A percentile compares a stretch with the other conserved stretches of the same genome.
These are phyloP conservation scores for Sedum album DNA, from an alignment of 164 flowering plant genomes.

Conservation along the genomic window DNA sequence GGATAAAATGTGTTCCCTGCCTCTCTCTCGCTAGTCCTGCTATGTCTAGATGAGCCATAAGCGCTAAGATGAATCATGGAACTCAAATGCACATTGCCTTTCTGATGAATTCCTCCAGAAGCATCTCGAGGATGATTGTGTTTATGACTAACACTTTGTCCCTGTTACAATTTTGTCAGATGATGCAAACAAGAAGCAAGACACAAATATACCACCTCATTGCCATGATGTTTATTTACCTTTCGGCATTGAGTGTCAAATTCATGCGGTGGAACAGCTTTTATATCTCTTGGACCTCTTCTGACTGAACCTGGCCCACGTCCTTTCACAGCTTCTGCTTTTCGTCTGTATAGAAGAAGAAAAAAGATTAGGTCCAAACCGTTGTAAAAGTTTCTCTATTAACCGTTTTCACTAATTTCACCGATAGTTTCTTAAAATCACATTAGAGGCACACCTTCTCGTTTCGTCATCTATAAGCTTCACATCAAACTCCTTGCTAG, in stretches of 20 bases:
- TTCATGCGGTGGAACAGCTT: neutral
- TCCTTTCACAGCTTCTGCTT: neutral
- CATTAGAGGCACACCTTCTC: neutral
- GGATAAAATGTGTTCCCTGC: neutral
- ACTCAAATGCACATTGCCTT: neutral
- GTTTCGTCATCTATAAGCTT: neutral
- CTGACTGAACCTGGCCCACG: neutral
- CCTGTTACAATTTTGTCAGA: neutral
- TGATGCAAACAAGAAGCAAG: neutral
- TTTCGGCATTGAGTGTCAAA: neutral
- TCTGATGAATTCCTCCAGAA: neutral
- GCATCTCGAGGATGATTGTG: neutral
- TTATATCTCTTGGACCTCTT: neutral
- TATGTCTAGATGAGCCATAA: conserved; percentile 5
- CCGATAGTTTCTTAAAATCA: neutral
- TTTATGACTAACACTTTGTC: neutral
- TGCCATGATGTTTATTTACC: neutral
- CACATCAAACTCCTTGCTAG: neutral
- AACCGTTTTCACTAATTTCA: neutral
- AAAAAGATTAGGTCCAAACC: too few species aligned
- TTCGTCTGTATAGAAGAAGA: neutral
- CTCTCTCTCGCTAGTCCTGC: neutral
- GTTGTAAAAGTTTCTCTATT: neutral
- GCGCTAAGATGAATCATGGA: neutral
- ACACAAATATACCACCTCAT: neutral